Evolutionary conservation across 139 green algal species (phyloP), one percentile per base, ranked within the genome.

Genomic region (Edaphochlamys debaryana): DNA sequence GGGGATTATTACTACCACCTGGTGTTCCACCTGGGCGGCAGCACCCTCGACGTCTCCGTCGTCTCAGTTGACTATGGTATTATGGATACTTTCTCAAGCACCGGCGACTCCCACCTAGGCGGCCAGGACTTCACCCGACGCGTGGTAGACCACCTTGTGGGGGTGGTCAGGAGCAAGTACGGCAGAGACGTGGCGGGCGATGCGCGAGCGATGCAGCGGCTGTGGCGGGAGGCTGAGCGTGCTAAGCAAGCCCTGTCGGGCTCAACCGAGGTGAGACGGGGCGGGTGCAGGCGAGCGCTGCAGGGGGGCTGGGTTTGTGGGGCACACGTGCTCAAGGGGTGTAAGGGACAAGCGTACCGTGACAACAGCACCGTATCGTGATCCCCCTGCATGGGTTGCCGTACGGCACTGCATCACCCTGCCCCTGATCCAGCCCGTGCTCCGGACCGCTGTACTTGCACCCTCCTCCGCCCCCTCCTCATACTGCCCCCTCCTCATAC

Each of bases 61-160:
- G 90, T 99, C 81, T 95, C 93, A 78, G 98, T 98, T 84, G 96
- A 98, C 79, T 95, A 99, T 85, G 96, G 96, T 77, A 97, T 99
- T 84, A 98, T 98, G 87, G 95, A 98, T 90, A 94, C 98, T 62
- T 98, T 98, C 91, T 86, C 96, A 70, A 98, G 95, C 38, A 93
- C 95, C 60, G 96, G 96, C 58, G 96, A 99, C 91, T 98, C 96
- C 38, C 96, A 99, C 87, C 79, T 99, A 79, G 96, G 96, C 45
- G 96, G 96, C 64, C 95, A 98, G 91, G 96, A 98, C 90, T 99
- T 99, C 69, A 96, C 99, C 90, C 96, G 96, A 87, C 68, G 79
- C n/a, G 45, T 85, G 68, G 68, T 85, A 6, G 67, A 54, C 32
- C 69, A 79, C 54, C 78, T 85, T 17, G 79, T 67, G 2, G 15